These are phyloP conservation scores for Kodamaea arcana DNA, from an alignment of 1,139 yeast species.

Conservation along the genomic window DNA sequence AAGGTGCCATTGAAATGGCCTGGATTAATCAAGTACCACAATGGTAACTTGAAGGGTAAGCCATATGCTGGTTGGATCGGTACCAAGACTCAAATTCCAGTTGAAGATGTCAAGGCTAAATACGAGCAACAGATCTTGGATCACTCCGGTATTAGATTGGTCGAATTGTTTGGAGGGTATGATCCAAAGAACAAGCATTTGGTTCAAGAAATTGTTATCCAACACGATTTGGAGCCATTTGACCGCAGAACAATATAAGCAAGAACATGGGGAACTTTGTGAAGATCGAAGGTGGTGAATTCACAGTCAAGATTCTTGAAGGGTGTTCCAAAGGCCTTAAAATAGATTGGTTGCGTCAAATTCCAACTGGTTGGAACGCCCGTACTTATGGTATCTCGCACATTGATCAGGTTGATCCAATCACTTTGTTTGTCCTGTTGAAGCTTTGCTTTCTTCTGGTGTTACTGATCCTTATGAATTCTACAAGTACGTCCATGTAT, in stretches of 20 bases:
- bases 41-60: constrained; percentile 86
- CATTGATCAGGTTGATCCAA: constrained; percentile 91
- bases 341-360: constrained; percentile 95
- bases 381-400: constrained; percentile 88
- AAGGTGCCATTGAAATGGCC: constrained; percentile 98
- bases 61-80: constrained; percentile 96
- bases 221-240: constrained; percentile 93
- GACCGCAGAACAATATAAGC: constrained; percentile 95
- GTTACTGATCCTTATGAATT: constrained; percentile 97
- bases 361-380: constrained; percentile 98
- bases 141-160: constrained; percentile 93
- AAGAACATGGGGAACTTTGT: constrained; percentile 89
- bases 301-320: constrained; percentile 81
- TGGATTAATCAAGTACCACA: constrained; percentile 95
- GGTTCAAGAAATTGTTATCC: constrained; percentile 92
- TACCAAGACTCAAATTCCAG: constrained; percentile 86
- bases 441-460: constrained; percentile 92
- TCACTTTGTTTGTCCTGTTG: constrained; percentile 89
- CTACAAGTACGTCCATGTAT: constrained; percentile 95
- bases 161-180: constrained; percentile 88
- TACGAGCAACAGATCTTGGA: constrained; percentile 85
- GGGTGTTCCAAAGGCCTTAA: constrained; percentile 98
- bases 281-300: constrained; percentile 90
- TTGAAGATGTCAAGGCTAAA: constrained; percentile 87
- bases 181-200: constrained; percentile 91